phyloP scores from a whole-genome alignment of 2,329 filamentous ascomycete species.

The Colletotrichum eleusines region DNA sequence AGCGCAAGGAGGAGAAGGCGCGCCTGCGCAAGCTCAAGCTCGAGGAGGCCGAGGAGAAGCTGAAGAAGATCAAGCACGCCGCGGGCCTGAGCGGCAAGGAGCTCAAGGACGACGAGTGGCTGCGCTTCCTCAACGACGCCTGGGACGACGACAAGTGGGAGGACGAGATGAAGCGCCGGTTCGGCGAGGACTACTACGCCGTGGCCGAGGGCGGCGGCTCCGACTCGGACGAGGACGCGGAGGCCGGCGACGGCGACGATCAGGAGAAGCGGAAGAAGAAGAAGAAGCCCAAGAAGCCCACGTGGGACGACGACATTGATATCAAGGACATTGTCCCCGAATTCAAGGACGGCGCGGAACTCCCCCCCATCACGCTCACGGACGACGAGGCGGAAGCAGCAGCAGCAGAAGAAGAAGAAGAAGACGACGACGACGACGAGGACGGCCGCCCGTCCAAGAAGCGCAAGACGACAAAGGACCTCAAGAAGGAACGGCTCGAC shows the following conservation, averaged over 20 bases:
- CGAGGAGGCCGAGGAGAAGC: slow-evolving; percentile 88
- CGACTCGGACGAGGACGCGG: slow-evolving; percentile 70
- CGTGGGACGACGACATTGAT: slow-evolving; percentile 97
- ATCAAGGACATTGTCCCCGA: slow-evolving; percentile 93
- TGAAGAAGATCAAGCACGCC: slow-evolving; percentile 89
- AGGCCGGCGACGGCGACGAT: slow-evolving; percentile 59
- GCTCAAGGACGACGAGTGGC: slow-evolving; percentile 82
- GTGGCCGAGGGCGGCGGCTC: slow-evolving; percentile 73
- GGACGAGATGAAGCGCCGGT: slow-evolving; percentile 86
- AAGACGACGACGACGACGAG: slow-evolving; percentile 56
- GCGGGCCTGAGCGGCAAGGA: slow-evolving; percentile 80
- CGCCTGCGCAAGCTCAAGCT: slow-evolving; percentile 88
- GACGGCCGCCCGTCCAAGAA: slow-evolving; percentile 63
- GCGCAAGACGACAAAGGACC: slow-evolving; percentile 70
- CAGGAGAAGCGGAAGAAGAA: slow-evolving; percentile 69
- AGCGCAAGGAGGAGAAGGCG: slow-evolving; percentile 84
- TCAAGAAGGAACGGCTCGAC: slow-evolving; percentile 68
- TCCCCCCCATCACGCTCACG: slow-evolving; percentile 67
- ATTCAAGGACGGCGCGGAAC: slow-evolving; percentile 75
- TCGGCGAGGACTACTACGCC: slow-evolving; percentile 92
- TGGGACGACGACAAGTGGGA: slow-evolving; percentile 95
- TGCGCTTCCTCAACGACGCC: slow-evolving; percentile 84
- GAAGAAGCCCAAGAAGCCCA: slow-evolving; percentile 81
- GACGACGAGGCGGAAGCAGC: slow-evolving; percentile 60
- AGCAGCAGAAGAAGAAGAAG: slow-evolving; percentile 47